A percentile compares a stretch with the other conserved stretches of the same genome.
These are phyloP conservation scores for Metschnikowia lachancei DNA, from an alignment of 805 yeast genomes.

Conservation along the genomic window DNA sequence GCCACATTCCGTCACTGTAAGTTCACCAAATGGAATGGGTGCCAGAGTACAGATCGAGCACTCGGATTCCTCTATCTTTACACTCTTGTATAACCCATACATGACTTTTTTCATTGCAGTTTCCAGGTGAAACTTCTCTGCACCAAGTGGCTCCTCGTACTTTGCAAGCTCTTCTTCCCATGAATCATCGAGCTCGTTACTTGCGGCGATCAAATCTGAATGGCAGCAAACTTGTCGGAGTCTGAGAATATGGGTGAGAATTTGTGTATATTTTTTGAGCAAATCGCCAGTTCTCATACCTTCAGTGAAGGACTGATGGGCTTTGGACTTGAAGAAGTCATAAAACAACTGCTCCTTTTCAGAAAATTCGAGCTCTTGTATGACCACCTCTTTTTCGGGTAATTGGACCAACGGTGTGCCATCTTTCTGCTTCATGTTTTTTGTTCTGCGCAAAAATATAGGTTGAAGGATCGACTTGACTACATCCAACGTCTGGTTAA, in stretches of 20 bases:
- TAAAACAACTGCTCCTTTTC: constrained; percentile 66
- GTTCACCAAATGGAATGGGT: constrained; percentile 53
- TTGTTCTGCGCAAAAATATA: constrained; percentile 77
- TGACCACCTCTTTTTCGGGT: constrained; percentile 70
- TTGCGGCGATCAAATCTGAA: constrained; percentile 56
- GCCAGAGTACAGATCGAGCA: constrained; percentile 82
- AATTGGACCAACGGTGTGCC: constrained; percentile 73
- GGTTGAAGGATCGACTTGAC: constrained; percentile 87
- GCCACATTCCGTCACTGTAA: constrained; percentile 71
- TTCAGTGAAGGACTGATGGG: constrained; percentile 58
- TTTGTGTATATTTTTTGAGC: constrained; percentile 70
- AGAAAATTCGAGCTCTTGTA: constrained; percentile 66
- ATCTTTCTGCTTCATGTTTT: constrained; percentile 69
- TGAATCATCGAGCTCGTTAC: constrained; percentile 53
- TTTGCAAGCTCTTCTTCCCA: constrained; percentile 24
- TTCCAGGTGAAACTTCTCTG: constrained; percentile 22
- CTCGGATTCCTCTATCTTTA: constrained; percentile 51
- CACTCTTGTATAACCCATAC: constrained; percentile 28
- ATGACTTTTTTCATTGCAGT: constrained; percentile 23
- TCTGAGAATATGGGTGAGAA: constrained; percentile 78
- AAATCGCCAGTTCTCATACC: constrained; percentile 64
- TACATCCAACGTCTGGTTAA: constrained; percentile 71
- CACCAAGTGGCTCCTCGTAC: constrained; percentile 15
- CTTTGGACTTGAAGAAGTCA: constrained; percentile 63
- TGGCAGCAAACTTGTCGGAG: constrained; percentile 90